phyloP scores from a whole-genome alignment of 2,329 filamentous ascomycete genomes.

The Epichloe festucae region DNA sequence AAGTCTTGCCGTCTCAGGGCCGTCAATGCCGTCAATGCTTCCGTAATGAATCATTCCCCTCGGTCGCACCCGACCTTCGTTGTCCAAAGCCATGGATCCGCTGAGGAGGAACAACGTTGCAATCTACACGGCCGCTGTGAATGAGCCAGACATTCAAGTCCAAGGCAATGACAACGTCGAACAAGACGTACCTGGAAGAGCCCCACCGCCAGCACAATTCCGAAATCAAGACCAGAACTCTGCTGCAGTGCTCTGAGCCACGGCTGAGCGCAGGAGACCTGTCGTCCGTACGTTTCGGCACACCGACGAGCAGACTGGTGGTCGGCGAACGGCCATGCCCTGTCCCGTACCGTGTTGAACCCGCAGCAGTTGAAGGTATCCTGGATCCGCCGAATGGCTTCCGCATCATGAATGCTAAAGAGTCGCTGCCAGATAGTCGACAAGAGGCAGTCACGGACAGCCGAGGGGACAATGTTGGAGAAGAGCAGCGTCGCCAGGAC shows the following conservation, averaged over 20 bases:
- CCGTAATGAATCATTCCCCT: conserved; percentile 1
- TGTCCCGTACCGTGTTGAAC: conserved; percentile 38
- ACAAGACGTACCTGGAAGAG: conserved; percentile 29
- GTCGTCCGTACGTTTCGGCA: conserved; percentile 27
- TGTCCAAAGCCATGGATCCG: neutral
- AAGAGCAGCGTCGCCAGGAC: conserved; percentile 10
- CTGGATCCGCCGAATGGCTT: conserved; percentile 42
- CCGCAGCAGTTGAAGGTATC: conserved; percentile 52
- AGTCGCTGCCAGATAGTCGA: conserved; percentile 11
- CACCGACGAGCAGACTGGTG: conserved; percentile 25
- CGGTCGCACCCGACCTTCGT: neutral
- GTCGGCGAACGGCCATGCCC: conserved; percentile 42
- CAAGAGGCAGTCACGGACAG: conserved; percentile 8
- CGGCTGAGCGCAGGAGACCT: conserved; percentile 30
- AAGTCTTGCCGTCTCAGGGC: neutral
- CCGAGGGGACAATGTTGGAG: conserved; percentile 7
- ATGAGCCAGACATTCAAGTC: neutral
- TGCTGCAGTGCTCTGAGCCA: conserved; percentile 27
- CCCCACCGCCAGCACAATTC: conserved; percentile 35
- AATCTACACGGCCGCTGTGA: neutral
- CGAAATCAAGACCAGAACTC: conserved; percentile 31
- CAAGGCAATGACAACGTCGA: neutral
- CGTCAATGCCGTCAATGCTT: neutral
- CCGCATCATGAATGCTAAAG: conserved; percentile 28
- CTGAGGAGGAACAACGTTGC: neutral